phyloP scores from a whole-genome alignment of 2,329 filamentous ascomycete species.

The Sporothrix pallida region DNA sequence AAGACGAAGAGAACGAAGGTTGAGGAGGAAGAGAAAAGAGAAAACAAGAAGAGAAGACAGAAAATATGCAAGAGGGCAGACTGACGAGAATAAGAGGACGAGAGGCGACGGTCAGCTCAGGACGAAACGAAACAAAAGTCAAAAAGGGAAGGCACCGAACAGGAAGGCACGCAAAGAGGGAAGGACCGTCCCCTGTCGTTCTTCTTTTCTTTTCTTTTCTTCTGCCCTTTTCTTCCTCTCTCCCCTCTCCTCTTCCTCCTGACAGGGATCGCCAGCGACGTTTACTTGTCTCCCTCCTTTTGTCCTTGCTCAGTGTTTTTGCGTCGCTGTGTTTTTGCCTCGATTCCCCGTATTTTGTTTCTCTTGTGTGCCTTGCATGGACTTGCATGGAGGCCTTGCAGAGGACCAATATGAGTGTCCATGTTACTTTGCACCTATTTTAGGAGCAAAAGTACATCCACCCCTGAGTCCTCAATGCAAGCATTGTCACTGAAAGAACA shows the following conservation, averaged over 20 bases:
- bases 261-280: background rate
- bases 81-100: slow-evolving; percentile 22
- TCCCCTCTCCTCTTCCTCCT: background rate
- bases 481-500: background rate
- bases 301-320: too few species aligned
- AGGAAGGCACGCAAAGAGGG: background rate
- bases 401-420: background rate
- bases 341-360: background rate
- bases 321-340: background rate
- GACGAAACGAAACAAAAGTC: slow-evolving; percentile 18
- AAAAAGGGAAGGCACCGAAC: background rate
- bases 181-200: slow-evolving; percentile 12
- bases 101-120: slow-evolving; percentile 13
- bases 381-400: background rate
- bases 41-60: background rate
- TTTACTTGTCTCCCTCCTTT: background rate
- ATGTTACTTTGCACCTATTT: background rate
- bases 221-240: background rate
- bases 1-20: slow-evolving; percentile 14
- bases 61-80: slow-evolving; percentile 7
- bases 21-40: background rate
- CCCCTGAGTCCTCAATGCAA: slow-evolving; percentile 20
- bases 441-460: background rate
- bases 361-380: slow-evolving; percentile 26
- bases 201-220: background rate